Evolutionary conservation across 768 basidiomycete genomes (phyloP).

Genomic region (Tylopilus balloui): DNA sequence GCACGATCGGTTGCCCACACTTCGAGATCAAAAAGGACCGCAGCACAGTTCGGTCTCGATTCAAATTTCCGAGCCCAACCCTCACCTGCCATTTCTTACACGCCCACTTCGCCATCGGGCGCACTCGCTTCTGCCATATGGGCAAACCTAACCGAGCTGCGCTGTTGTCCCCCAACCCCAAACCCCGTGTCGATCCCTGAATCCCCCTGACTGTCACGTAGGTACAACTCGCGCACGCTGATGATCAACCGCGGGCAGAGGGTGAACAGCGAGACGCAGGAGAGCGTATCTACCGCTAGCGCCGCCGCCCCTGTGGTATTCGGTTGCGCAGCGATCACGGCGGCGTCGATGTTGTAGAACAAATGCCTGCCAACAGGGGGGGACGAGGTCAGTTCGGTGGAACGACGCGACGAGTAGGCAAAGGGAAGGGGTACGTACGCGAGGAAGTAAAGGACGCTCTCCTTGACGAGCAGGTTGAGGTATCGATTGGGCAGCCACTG

Average conservation of each 20-base stretch:
- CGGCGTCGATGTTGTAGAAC: not conserved
- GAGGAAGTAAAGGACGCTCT: not conserved
- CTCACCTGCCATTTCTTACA: too few species aligned
- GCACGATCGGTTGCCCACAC: too few species aligned
- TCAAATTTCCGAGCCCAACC: too few species aligned
- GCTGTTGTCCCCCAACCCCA: not conserved
- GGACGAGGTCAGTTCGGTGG: not conserved
- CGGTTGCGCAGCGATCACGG: not conserved
- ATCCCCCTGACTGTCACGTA: not conserved
- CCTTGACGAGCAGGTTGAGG: not conserved
- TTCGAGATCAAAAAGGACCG: too few species aligned
- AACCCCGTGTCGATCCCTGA: not conserved
- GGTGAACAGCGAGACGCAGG: not conserved
- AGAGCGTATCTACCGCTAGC: not conserved
- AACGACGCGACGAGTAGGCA: not conserved
- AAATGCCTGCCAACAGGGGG: not conserved
- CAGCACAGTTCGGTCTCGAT: too few species aligned
- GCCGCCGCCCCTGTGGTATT: not conserved
- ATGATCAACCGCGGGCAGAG: conserved; percentile 1
- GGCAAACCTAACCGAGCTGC: not conserved
- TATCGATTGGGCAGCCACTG: not conserved
- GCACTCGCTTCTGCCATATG: not conserved
- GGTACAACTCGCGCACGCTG: not conserved
- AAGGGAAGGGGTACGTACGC: not conserved
- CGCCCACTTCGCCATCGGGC: too few species aligned